phyloP scores from a whole-genome alignment of 345 rosid genomes.

The Hibiscus mutabilis region DNA sequence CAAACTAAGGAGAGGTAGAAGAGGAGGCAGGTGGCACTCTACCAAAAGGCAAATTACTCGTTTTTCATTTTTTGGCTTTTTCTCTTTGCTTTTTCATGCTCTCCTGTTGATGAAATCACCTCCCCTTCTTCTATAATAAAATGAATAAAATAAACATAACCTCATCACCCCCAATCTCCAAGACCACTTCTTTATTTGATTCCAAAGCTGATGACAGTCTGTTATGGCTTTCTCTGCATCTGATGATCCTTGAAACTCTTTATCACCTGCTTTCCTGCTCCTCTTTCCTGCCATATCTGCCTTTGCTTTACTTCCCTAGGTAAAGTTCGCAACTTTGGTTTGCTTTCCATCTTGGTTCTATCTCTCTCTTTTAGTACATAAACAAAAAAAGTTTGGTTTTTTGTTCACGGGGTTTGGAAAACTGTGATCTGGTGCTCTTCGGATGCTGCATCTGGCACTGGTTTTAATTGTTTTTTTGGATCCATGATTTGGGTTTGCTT shows the following conservation, averaged over 20 bases:
- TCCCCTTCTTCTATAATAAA: not conserved
- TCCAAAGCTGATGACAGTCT: constrained; percentile 32
- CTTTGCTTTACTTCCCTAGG: constrained; percentile 19
- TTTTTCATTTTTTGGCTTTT: too few species aligned
- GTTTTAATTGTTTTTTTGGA: not conserved
- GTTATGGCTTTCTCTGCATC: constrained; percentile 33
- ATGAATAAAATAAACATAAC: not conserved
- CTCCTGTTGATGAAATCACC: not conserved
- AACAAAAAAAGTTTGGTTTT: too few species aligned
- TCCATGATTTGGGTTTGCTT: not conserved
- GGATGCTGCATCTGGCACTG: too few species aligned
- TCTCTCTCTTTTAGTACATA: too few species aligned
- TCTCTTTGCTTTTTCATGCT: not conserved
- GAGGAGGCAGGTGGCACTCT: not conserved
- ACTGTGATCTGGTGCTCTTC: too few species aligned
- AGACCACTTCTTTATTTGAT: constrained; percentile 16
- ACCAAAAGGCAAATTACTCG: not conserved
- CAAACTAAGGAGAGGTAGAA: not conserved
- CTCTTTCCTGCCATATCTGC: constrained; percentile 13
- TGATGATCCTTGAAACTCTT: constrained; percentile 31
- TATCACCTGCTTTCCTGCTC: constrained; percentile 1
- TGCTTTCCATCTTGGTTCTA: not conserved
- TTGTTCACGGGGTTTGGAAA: too few species aligned
- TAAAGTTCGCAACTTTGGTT: constrained; percentile 11
- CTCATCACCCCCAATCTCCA: not conserved